Evolutionary conservation across 2,329 filamentous ascomycete species (phyloP).

Genomic region (Fusarium xyrophilum): DNA sequence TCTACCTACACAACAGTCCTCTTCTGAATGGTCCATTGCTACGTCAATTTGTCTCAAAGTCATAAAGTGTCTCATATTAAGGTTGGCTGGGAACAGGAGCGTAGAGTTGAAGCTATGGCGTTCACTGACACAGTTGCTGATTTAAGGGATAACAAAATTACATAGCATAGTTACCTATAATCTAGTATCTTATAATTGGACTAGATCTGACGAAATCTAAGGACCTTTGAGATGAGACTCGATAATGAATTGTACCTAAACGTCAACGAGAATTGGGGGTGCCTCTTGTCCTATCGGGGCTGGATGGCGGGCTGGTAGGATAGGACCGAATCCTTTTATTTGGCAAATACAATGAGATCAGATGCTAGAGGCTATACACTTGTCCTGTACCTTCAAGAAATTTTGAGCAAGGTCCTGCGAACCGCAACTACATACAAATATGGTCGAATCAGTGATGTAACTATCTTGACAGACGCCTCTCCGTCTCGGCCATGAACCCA

Average conservation of each 20-base stretch:
- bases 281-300: neutral
- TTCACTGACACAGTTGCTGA: neutral
- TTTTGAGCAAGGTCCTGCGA: neutral
- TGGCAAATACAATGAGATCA: neutral
- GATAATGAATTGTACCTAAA: neutral
- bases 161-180: neutral
- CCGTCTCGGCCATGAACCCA: neutral
- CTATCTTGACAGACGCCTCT: neutral
- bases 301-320: neutral
- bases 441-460: neutral
- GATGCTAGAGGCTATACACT: neutral
- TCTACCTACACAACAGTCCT: neutral
- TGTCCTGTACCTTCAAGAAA: neutral
- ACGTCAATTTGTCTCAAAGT: slow-evolving; percentile 4
- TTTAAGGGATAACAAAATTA: neutral
- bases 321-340: neutral
- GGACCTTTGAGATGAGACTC: neutral
- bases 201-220: neutral
- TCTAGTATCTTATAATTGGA: neutral
- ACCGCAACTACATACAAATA: slow-evolving; percentile 5
- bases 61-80: slow-evolving; percentile 1
- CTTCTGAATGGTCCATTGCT: neutral
- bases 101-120: neutral
- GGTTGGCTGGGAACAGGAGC: neutral
- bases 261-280: neutral